Conservation (phyloP, 1,284 basidiomycete genomes). For the Heimioporus retisporus region DNA sequence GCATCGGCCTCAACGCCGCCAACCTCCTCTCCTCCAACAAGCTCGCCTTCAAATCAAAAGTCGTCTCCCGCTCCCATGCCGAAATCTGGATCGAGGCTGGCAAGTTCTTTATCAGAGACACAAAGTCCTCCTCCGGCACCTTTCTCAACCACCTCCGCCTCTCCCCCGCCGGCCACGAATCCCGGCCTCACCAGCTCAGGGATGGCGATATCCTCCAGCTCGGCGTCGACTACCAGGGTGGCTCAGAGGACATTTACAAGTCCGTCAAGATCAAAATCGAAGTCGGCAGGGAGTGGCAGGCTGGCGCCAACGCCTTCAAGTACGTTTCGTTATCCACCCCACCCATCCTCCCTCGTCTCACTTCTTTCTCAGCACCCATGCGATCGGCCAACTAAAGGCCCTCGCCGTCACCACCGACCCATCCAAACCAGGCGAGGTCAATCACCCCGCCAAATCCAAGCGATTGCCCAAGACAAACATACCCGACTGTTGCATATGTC, state of each 20-base stretch:
- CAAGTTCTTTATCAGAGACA: conserved; percentile 93
- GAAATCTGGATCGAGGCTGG: conserved; percentile 87
- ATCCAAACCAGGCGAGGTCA: conserved; percentile 13
- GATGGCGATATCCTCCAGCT: conserved; percentile 98
- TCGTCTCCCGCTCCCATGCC: conserved; percentile 95
- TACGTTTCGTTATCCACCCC: conserved; percentile 54
- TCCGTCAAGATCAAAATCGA: conserved; percentile 98
- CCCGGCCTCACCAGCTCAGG: conserved; percentile 82
- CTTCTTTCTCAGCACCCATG: conserved; percentile 66
- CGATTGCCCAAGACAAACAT: conserved; percentile 62
- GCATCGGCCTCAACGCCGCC: conserved; percentile 72
- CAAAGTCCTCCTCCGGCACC: conserved; percentile 92
- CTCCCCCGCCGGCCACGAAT: conserved; percentile 86
- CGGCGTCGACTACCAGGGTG: conserved; percentile 98
- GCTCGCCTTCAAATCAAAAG: conserved; percentile 97
- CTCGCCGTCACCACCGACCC: conserved; percentile 58
- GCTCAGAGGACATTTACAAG: conserved; percentile 97
- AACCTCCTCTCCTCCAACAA: conserved; percentile 83
- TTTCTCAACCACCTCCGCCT: conserved; percentile 97
- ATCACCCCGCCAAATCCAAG: conserved; percentile 13
- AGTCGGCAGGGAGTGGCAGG: conserved; percentile 92
- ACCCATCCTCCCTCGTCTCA: conserved; percentile 2
- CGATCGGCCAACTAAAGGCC: conserved; percentile 84
- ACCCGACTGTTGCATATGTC: conserved; percentile 96
- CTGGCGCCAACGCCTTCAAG: conserved; percentile 95